Percentiles rank a stretch among this genome's conserved stretches.
Evolutionary conservation across 345 rosid species (phyloP).

Genomic region (Corchorus capsularis): DNA sequence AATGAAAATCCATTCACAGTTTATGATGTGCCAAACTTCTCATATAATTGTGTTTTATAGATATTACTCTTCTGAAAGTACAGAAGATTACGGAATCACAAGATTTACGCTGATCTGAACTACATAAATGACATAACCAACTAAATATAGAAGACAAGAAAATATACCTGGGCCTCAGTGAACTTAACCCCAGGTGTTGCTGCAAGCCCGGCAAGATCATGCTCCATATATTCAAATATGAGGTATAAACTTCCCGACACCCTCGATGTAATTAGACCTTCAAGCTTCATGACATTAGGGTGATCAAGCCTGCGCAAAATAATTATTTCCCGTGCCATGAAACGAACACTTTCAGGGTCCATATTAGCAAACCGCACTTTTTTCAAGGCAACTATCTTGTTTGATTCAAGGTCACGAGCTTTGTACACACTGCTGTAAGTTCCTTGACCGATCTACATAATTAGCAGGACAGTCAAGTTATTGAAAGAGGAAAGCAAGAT

Average conservation of each 20-base stretch:
- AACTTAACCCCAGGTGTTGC: conserved; percentile 53
- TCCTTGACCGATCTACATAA: conserved; percentile 73
- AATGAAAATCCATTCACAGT: background rate
- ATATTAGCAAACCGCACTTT: conserved; percentile 72
- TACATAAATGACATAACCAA: background rate
- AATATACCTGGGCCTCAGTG: conserved; percentile 60
- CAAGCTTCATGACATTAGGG: conserved; percentile 77
- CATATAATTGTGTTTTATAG: background rate
- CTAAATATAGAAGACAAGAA: background rate
- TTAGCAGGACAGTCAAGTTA: background rate
- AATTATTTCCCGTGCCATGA: conserved; percentile 77
- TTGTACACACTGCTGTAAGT: conserved; percentile 77
- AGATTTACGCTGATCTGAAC: background rate
- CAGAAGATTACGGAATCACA: conserved; percentile 6
- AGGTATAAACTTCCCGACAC: conserved; percentile 67
- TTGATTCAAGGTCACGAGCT: conserved; percentile 67
- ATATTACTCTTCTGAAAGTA: background rate
- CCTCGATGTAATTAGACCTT: conserved; percentile 67
- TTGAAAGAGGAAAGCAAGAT: background rate
- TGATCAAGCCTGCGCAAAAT: conserved; percentile 67
- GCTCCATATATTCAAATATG: conserved; percentile 73
- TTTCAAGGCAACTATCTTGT: conserved; percentile 67
- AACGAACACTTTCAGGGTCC: conserved; percentile 75
- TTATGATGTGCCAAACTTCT: background rate
- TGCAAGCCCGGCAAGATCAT: conserved; percentile 67